These are phyloP conservation scores for Eustoma russellianum DNA, from an alignment of 257 asterid genomes.

Conservation along the genomic window DNA sequence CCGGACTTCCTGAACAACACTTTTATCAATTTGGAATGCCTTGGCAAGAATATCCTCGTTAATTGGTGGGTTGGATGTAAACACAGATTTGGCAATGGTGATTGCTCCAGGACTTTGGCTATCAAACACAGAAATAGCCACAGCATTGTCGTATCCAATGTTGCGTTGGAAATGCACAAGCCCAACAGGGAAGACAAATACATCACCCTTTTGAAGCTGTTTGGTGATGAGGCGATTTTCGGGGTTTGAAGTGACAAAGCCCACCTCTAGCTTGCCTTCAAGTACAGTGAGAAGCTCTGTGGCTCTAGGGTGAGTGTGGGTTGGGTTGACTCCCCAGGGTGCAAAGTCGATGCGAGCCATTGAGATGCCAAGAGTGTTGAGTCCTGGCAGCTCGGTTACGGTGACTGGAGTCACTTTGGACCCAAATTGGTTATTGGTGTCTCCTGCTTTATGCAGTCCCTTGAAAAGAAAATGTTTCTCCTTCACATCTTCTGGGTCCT, in stretches of 20 bases:
- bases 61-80: slow-evolving; percentile 10
- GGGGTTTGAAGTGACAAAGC: slow-evolving; percentile 13
- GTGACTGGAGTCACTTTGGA: slow-evolving; percentile 7
- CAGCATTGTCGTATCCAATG: slow-evolving; percentile 7
- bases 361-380: slow-evolving; percentile 13
- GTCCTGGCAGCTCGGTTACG: slow-evolving; percentile 9
- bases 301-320: slow-evolving; percentile 14
- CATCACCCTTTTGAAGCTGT: slow-evolving; percentile 11
- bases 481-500: slow-evolving; percentile 4
- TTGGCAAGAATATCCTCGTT: slow-evolving; percentile 5
- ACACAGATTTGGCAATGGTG: slow-evolving; percentile 4
- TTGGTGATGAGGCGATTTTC: slow-evolving; percentile 7
- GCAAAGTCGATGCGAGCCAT: background rate
- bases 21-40: slow-evolving; percentile 7
- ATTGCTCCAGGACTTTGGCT: slow-evolving; percentile 12
- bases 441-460: slow-evolving; percentile 26
- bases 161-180: slow-evolving; percentile 13
- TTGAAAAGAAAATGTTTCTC: slow-evolving; percentile 20
- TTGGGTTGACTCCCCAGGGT: slow-evolving; percentile 8
- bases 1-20: background rate
- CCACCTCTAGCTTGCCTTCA: slow-evolving; percentile 7
- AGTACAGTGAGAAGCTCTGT: slow-evolving; percentile 4
- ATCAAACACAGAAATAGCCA: slow-evolving; percentile 9
- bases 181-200: slow-evolving; percentile 9
- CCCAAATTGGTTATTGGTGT: slow-evolving; percentile 23